Evolutionary conservation across 2,329 filamentous ascomycete genomes (phyloP), one percentile per base, ranked within the genome.

Genomic region (Fusarium sp.): DNA sequence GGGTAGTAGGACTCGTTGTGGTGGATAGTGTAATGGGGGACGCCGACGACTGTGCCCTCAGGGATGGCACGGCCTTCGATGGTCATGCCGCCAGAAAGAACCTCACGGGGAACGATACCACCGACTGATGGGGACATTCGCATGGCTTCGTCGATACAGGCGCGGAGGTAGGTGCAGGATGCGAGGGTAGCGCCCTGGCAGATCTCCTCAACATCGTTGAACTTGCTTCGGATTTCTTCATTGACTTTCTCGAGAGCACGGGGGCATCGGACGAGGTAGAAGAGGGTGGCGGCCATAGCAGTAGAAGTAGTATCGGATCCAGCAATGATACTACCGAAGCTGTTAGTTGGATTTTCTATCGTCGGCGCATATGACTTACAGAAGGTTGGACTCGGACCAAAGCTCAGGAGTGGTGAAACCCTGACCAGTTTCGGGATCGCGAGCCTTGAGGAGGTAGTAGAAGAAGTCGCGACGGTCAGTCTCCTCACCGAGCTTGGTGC

Each of bases 401-500:
- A 93, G 86, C 75, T 92, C 91, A 1, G 87, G 85, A 4, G 84
- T 90, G 42, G 83, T 86, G 75, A 92, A 90, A 2, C 89, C 89
- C 61, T 87, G 84, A 55, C 90, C 90, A 1, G 90, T 92, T 75
- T 92, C 90, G 14, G 90, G 90, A 70, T 93, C 91, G 41, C 87
- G 87, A 10, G 91, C 91, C 75, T 90, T 90, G 64, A 93, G 85
- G 13, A 94, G 85, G 77, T 93, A 90, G 79, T 92, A 90, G 81
- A 93, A 93, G 82, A 93, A 93, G 76, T 93, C 91, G 60, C 90
- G 88, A 34, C 91, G 90, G 73, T 88, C 89, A 49, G 86, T 89
- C 69, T 87, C 88, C 69, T 89, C 88, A 29, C 90, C 90, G 27
- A 91, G 81, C 65, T 89, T 88, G 51, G 90, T 91, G 25, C 91